A percentile compares a stretch with the other conserved stretches of the same genome.
These are phyloP conservation scores for Escovopsis sp. DNA, from an alignment of 2,329 filamentous ascomycete genomes.

Conservation along the genomic window DNA sequence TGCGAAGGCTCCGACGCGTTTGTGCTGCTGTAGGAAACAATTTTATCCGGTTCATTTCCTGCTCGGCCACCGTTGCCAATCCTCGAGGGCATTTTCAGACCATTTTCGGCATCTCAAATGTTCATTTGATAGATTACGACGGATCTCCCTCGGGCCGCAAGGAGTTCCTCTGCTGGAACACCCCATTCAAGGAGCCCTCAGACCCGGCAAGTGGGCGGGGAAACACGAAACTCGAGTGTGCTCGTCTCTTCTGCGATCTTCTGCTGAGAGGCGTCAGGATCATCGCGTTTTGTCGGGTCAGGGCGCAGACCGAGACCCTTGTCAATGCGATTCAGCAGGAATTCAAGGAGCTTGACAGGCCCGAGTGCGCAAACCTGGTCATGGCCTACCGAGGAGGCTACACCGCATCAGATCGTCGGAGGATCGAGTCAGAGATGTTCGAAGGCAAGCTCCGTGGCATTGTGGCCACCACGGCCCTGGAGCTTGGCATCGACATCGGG, in stretches of 20 bases:
- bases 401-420: constrained; percentile 73
- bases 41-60: constrained; percentile 79
- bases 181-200: constrained; percentile 75
- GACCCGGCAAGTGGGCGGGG: constrained; percentile 79
- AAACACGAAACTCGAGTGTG: constrained; percentile 71
- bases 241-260: constrained; percentile 77
- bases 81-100: constrained; percentile 82
- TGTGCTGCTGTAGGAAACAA: constrained; percentile 83
- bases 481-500: constrained; percentile 90
- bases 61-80: constrained; percentile 91
- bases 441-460: constrained; percentile 86
- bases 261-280: constrained; percentile 78
- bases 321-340: constrained; percentile 68
- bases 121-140: constrained; percentile 74
- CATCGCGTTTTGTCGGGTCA: constrained; percentile 81
- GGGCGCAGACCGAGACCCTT: constrained; percentile 77
- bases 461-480: constrained; percentile 81
- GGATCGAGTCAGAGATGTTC: constrained; percentile 93
- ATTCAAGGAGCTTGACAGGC: constrained; percentile 53
- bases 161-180: constrained; percentile 97
- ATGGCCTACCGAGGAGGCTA: constrained; percentile 97
- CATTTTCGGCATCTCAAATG: constrained; percentile 77
- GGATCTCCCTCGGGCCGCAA: constrained; percentile 82
- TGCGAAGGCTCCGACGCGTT: constrained; percentile 73
- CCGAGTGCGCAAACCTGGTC: constrained; percentile 62